Evolutionary conservation across 2,329 filamentous ascomycete species (phyloP).

Genomic region (Penicillium sp.): DNA sequence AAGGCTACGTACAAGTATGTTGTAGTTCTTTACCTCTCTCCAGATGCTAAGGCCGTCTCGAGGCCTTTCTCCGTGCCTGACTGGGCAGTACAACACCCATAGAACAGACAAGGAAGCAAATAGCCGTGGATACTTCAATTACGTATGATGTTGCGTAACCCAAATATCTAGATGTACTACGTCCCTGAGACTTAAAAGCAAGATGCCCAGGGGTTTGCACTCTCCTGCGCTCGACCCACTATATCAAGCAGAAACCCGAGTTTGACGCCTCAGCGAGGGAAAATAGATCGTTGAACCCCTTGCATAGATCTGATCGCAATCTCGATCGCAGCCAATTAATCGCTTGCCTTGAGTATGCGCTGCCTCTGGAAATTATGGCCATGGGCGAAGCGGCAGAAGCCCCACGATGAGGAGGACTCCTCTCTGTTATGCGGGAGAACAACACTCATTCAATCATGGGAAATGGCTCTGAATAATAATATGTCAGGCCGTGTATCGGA

Average conservation of each 20-base stretch:
- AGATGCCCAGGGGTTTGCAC: neutral
- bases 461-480: neutral
- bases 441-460: slow-evolving; percentile 8
- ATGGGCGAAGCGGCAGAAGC: slow-evolving; percentile 13
- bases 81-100: too few species aligned
- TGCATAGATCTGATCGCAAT: neutral
- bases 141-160: neutral
- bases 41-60: neutral
- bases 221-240: neutral
- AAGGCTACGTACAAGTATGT: neutral
- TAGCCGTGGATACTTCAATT: neutral
- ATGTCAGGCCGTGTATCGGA: neutral
- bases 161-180: neutral
- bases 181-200: neutral
- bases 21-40: neutral
- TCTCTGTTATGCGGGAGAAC: slow-evolving; percentile 7
- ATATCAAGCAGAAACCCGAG: neutral
- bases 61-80: neutral
- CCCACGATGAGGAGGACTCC: slow-evolving; percentile 8
- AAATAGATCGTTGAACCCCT: neutral
- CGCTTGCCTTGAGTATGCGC: slow-evolving; percentile 7
- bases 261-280: neutral
- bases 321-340: neutral
- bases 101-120: neutral
- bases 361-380: slow-evolving; percentile 17